These are phyloP conservation scores for Sphenostylis stenocarpa DNA, from an alignment of 306 rosid species.

Conservation along the genomic window DNA sequence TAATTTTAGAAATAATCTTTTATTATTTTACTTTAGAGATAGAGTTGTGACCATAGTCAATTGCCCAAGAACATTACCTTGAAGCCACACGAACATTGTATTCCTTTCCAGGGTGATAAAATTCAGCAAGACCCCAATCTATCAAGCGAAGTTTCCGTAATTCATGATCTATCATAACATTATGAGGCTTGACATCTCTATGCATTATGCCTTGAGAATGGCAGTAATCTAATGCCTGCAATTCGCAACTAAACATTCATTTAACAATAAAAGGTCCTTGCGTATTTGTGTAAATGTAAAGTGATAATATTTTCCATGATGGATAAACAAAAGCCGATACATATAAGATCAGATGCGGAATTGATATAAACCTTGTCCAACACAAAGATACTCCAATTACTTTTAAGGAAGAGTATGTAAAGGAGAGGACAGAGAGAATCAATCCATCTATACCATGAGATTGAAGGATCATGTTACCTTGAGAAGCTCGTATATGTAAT, in stretches of 20 bases:
- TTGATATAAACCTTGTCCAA: conserved; percentile 11
- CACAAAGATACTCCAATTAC: conserved; percentile 17
- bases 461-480: conserved; percentile 55
- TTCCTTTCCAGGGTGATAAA: conserved; percentile 90
- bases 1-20: neutral
- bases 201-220: conserved; percentile 96
- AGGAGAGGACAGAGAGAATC: conserved; percentile 15
- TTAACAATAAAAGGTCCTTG: conserved; percentile 25
- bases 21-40: conserved; percentile 9
- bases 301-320: neutral
- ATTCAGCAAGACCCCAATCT: conserved; percentile 95
- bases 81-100: conserved; percentile 92
- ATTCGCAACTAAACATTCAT: conserved; percentile 25
- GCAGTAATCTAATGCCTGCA: conserved; percentile 87
- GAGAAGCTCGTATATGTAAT: conserved; percentile 90
- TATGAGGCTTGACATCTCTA: conserved; percentile 91
- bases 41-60: neutral
- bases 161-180: conserved; percentile 92
- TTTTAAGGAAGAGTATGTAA: neutral
- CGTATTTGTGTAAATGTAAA: neutral
- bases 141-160: conserved; percentile 86
- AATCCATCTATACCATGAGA: conserved; percentile 2
- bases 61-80: conserved; percentile 48
- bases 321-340: conserved; percentile 23
- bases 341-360: conserved; percentile 4